Evolutionary conservation across 768 basidiomycete species (phyloP).

Genomic region (Hydnum rufescens): DNA sequence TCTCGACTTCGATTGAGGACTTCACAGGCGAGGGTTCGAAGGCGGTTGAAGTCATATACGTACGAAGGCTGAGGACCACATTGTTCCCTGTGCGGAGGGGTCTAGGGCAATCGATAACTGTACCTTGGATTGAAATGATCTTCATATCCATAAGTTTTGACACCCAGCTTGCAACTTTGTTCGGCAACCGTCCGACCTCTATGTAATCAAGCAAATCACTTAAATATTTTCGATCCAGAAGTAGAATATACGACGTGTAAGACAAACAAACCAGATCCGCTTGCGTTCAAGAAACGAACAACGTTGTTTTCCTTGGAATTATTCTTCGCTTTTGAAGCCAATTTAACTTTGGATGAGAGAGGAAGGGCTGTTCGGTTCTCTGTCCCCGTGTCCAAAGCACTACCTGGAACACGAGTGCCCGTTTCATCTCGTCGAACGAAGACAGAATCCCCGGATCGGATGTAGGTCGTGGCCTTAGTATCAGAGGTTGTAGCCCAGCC

Average conservation of each 20-base stretch:
- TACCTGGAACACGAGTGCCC: background rate
- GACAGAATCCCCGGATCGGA: constrained; percentile 5
- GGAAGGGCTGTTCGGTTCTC: constrained; percentile 9
- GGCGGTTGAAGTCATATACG: constrained; percentile 48
- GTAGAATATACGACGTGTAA: background rate
- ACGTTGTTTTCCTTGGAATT: constrained; percentile 7
- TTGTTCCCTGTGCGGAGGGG: constrained; percentile 53
- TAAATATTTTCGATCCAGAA: background rate
- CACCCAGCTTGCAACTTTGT: constrained; percentile 51
- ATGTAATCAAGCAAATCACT: constrained; percentile 8
- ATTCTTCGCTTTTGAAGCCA: constrained; percentile 1
- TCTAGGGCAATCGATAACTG: constrained; percentile 60
- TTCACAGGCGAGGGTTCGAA: constrained; percentile 27
- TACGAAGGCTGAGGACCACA: constrained; percentile 54
- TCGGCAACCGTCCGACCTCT: constrained; percentile 66
- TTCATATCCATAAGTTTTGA: constrained; percentile 53
- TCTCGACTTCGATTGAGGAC: constrained; percentile 6
- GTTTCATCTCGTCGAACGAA: constrained; percentile 1
- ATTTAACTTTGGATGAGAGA: constrained; percentile 5
- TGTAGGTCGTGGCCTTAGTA: constrained; percentile 2
- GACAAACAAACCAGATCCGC: constrained; percentile 8
- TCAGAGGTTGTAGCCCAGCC: constrained; percentile 10
- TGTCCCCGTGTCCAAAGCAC: constrained; percentile 9
- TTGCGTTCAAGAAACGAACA: constrained; percentile 10
- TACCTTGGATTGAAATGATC: constrained; percentile 43